phyloP scores from a whole-genome alignment of 768 basidiomycete species.

The Boletales sp. region DNA sequence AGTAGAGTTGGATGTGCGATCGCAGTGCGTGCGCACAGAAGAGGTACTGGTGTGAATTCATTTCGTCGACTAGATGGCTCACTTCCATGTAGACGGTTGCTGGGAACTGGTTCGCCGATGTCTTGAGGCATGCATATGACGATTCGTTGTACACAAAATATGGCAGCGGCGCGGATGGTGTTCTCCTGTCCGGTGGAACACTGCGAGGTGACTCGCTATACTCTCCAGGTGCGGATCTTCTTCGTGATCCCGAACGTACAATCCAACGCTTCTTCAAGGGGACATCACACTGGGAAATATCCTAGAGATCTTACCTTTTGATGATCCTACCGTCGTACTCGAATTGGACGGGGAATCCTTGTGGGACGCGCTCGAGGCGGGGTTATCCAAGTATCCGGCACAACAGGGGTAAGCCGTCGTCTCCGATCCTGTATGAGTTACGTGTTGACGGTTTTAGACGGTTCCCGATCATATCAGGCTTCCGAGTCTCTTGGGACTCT shows the following conservation, averaged over 20 bases:
- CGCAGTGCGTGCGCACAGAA: slow-evolving; percentile 64
- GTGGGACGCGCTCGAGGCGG: slow-evolving; percentile 76
- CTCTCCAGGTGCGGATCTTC: slow-evolving; percentile 57
- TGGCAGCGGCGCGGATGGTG: slow-evolving; percentile 69
- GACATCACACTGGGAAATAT: slow-evolving; percentile 81
- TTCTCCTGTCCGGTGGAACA: slow-evolving; percentile 79
- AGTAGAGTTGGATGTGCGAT: slow-evolving; percentile 68
- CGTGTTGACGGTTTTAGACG: slow-evolving; percentile 47
- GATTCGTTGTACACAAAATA: slow-evolving; percentile 58
- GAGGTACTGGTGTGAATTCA: slow-evolving; percentile 45
- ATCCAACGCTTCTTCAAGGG: slow-evolving; percentile 38
- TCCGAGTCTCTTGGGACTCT: slow-evolving; percentile 87
- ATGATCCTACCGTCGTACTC: slow-evolving; percentile 78
- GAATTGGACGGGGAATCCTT: slow-evolving; percentile 76
- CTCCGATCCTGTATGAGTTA: no score
- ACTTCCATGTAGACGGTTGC: slow-evolving; percentile 49
- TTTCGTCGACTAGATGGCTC: neutral
- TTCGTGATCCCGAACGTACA: neutral
- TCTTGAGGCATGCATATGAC: slow-evolving; percentile 79
- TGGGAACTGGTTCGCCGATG: slow-evolving; percentile 84
- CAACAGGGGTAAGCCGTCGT: slow-evolving; percentile 71
- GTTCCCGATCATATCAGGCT: slow-evolving; percentile 86
- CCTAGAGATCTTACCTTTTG: slow-evolving; percentile 84
- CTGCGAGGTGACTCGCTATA: slow-evolving; percentile 83
- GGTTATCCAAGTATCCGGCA: slow-evolving; percentile 76